A percentile compares a stretch with the other conserved stretches of the same genome.
Evolutionary conservation across 371 early-diverging fungal species (phyloP).

Genomic region (Rhizopus sp.): DNA sequence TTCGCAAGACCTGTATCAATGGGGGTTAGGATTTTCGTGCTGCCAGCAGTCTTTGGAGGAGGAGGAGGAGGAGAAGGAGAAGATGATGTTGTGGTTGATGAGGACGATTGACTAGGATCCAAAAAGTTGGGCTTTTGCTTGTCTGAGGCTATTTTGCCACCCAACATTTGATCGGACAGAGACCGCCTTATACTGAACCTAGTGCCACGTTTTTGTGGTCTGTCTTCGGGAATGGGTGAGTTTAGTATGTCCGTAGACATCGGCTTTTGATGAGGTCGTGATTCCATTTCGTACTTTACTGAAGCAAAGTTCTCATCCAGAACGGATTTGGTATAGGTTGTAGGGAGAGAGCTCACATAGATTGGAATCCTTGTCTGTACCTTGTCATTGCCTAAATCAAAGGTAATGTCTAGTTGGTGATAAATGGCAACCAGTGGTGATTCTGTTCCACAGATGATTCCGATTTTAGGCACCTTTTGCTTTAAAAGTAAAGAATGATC

Average conservation of each 20-base stretch:
- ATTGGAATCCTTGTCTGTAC: conserved; percentile 20
- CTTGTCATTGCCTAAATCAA: conserved; percentile 20
- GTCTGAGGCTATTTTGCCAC: neutral
- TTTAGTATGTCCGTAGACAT: conserved; percentile 4
- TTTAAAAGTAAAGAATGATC: neutral
- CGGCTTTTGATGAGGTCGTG: conserved; percentile 8
- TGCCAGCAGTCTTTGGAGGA: conserved; percentile 5
- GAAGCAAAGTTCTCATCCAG: neutral
- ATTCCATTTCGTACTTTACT: conserved; percentile 15
- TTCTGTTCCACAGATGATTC: conserved; percentile 9
- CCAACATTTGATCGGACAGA: conserved; percentile 13
- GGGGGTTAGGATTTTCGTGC: neutral
- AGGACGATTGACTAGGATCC: neutral
- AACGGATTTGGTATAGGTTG: neutral
- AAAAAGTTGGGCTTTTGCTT: neutral
- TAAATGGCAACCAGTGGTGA: conserved; percentile 16
- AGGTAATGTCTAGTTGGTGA: conserved; percentile 26
- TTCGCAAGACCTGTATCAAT: conserved; percentile 17
- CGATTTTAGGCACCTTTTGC: neutral
- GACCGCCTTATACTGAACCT: conserved; percentile 4
- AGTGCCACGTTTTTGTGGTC: neutral
- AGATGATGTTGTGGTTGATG: neutral
- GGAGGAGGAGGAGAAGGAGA: neutral
- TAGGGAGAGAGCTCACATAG: conserved; percentile 12
- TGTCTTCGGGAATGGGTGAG: neutral